These are phyloP conservation scores for Blastobotrys arbuscula DNA, from an alignment of 1,139 yeast genomes.

Conservation along the genomic window DNA sequence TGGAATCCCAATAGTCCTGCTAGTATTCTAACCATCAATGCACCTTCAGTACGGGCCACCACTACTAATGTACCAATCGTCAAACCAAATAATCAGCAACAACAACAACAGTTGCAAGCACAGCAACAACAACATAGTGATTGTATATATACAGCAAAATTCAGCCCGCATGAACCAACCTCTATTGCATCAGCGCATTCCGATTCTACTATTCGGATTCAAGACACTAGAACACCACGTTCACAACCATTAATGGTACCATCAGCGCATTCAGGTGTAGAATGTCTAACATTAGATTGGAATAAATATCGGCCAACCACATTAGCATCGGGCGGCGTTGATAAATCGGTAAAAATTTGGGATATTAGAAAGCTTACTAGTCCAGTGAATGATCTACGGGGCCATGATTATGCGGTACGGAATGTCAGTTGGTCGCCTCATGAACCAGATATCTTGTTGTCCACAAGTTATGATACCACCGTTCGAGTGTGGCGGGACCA, in stretches of 20 bases:
- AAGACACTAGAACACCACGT: conserved; percentile 73
- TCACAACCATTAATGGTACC: conserved; percentile 30
- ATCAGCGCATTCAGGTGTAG: conserved; percentile 73
- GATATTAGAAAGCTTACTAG: conserved; percentile 76
- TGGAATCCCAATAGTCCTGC: conserved; percentile 56
- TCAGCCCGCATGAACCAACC: conserved; percentile 81
- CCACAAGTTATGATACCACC: conserved; percentile 90
- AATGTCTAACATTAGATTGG: conserved; percentile 78
- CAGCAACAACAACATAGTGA: conserved; percentile 30
- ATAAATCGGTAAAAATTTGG: conserved; percentile 78
- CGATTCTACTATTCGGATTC: conserved; percentile 67
- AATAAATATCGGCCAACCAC: conserved; percentile 78
- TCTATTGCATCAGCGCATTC: conserved; percentile 72
- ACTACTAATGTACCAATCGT: conserved; percentile 6
- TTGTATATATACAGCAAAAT: conserved; percentile 66
- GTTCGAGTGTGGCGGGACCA: conserved; percentile 79
- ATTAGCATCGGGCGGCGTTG: conserved; percentile 86
- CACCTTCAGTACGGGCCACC: conserved; percentile 12
- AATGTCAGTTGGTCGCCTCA: conserved; percentile 89
- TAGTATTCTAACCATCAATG: conserved; percentile 55
- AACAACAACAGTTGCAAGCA: conserved; percentile 6
- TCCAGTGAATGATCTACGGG: conserved; percentile 72
- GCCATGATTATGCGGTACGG: conserved; percentile 86
- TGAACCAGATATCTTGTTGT: conserved; percentile 58
- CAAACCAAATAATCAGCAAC: conserved; percentile 11